These are phyloP conservation scores for Basipetospora chlamydospora DNA, from an alignment of 2,329 filamentous ascomycete species.

Conservation along the genomic window DNA sequence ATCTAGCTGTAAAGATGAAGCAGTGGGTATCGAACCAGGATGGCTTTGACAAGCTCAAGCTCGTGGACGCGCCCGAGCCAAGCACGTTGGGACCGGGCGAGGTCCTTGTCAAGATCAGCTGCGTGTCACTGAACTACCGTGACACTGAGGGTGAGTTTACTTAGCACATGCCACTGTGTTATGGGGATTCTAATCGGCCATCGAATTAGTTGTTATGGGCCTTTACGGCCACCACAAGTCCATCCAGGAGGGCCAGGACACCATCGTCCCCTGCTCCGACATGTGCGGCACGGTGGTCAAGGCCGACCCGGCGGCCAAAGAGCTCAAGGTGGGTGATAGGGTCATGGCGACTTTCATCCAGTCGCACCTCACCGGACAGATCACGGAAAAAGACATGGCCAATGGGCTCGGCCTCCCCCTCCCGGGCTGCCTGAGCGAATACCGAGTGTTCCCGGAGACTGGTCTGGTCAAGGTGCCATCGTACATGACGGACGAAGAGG, in stretches of 20 bases:
- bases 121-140: slow-evolving; percentile 34
- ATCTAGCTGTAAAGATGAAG: slow-evolving; percentile 14
- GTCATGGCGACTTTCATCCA: slow-evolving; percentile 52
- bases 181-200: too few species aligned
- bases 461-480: slow-evolving; percentile 40
- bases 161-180: neutral
- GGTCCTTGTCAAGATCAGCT: slow-evolving; percentile 30
- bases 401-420: slow-evolving; percentile 47
- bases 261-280: slow-evolving; percentile 53
- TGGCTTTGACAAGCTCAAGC: slow-evolving; percentile 37
- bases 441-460: slow-evolving; percentile 43
- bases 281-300: slow-evolving; percentile 49
- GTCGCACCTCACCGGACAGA: slow-evolving; percentile 41
- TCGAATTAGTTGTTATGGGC: slow-evolving; percentile 49
- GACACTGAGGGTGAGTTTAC: slow-evolving; percentile 28
- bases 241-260: slow-evolving; percentile 19
- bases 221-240: slow-evolving; percentile 52
- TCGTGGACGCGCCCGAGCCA: slow-evolving; percentile 29
- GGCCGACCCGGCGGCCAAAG: slow-evolving; percentile 16
- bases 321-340: slow-evolving; percentile 43
- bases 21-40: slow-evolving; percentile 42
- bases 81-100: slow-evolving; percentile 30
- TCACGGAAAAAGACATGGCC: slow-evolving; percentile 37
- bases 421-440: slow-evolving; percentile 40
- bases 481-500: slow-evolving; percentile 45